A percentile compares a stretch with the other conserved stretches of the same genome.
phyloP scores from a whole-genome alignment of 164 flowering plant species.

The Protea cynaroides region DNA sequence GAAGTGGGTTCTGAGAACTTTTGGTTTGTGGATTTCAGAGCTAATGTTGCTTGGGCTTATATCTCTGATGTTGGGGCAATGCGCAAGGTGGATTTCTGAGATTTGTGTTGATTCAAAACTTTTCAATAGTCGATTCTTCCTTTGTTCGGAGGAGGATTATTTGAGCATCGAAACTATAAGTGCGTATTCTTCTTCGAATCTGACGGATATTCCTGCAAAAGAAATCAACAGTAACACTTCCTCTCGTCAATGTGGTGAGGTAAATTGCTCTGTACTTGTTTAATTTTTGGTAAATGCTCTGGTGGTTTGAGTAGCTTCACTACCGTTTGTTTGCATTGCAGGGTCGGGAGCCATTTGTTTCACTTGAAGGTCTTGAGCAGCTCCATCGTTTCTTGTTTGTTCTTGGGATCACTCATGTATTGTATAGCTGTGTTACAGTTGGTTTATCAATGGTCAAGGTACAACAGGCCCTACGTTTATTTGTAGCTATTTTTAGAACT shows the following conservation, averaged over 20 bases:
- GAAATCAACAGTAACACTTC: constrained; percentile 16
- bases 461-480: constrained; percentile 7
- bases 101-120: constrained; percentile 83
- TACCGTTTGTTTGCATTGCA: constrained; percentile 17
- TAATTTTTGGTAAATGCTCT: not conserved
- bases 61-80: constrained; percentile 86
- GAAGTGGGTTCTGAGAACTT: not conserved
- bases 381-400: constrained; percentile 88
- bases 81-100: constrained; percentile 71
- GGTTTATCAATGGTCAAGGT: constrained; percentile 89
- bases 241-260: constrained; percentile 61
- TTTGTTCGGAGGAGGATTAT: constrained; percentile 57
- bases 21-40: constrained; percentile 33
- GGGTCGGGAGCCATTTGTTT: constrained; percentile 93
- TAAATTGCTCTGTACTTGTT: constrained; percentile 18
- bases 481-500: not conserved
- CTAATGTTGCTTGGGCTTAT: constrained; percentile 93
- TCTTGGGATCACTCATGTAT: constrained; percentile 88
- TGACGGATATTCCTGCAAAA: constrained; percentile 30
- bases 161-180: constrained; percentile 15
- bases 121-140: constrained; percentile 64
- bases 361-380: constrained; percentile 86
- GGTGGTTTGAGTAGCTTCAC: not conserved
- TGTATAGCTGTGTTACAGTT: constrained; percentile 68
- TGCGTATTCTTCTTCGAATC: constrained; percentile 22